Evolutionary conservation across 2,329 filamentous ascomycete genomes (phyloP), one percentile per base, ranked within the genome.

Genomic region (Fusarium sp.): DNA sequence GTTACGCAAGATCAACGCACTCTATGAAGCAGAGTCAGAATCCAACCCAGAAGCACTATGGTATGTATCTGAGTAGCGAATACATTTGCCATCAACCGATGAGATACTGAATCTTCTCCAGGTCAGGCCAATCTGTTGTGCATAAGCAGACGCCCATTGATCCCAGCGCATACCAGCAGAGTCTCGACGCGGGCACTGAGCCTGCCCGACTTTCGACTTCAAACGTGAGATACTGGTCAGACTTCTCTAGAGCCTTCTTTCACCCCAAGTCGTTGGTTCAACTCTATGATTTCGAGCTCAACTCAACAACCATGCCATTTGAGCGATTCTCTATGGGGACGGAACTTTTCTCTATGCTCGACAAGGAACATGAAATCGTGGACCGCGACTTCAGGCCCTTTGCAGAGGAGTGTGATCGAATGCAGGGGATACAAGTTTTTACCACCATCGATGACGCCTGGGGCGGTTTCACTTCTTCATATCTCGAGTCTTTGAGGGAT

Each of bases 171-270:
- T 98, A 97, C 78, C 93, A 97, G 76, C 86, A 88, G 75, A 91
- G 89, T 69, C 88, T 98, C 5, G 92, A 98, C 72, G 81, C 88
- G 30, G 94, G 93, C 23, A 79, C 87, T 5, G 85, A 90, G 8
- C 87, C 91, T 0, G 86, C 91, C 0, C 81, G 84, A 54, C 85
- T 97, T 21, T 91, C 86, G 2, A 84, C 89, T 2, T 87, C 89
- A 9, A 87, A 88, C 13, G 92, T 98, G n/a, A 89, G 93, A 56
- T 98, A 96, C 81, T 99, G 96, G 95, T 97, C 94, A 31, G 96
- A 99, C 79, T 98, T 94, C 80, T 97, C 93, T 72, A 89, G 93
- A 26, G 88, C 96, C n/a, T 99, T 90, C 80, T 98, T 92, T 77
- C 94, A 98, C 77, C 96, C 96, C 11, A 89, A 88, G 57, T 97